phyloP scores from a whole-genome alignment of 2,329 filamentous ascomycete species.

The Claviceps pusilla region DNA sequence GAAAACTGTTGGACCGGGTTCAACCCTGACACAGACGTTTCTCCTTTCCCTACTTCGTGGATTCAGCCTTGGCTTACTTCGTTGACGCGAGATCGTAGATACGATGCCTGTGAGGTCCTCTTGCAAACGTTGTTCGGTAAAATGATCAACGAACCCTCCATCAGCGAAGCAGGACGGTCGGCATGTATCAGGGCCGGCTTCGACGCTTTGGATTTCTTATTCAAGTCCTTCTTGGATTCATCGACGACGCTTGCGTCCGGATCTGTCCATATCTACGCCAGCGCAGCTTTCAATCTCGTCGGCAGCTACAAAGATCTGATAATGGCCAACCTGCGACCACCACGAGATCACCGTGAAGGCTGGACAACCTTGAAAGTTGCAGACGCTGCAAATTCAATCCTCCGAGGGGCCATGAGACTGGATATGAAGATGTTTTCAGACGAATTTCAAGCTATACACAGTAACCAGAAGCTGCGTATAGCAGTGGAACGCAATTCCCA shows the following conservation, averaged over 20 bases:
- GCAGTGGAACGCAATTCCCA: slow-evolving; percentile 53
- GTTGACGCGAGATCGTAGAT: slow-evolving; percentile 58
- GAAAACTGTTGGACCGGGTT: slow-evolving; percentile 24
- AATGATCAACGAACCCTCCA: slow-evolving; percentile 37
- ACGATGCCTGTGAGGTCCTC: slow-evolving; percentile 67
- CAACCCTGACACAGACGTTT: slow-evolving; percentile 31
- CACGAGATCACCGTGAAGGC: slow-evolving; percentile 15
- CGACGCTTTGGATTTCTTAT: slow-evolving; percentile 40
- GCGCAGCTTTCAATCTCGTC: slow-evolving; percentile 50
- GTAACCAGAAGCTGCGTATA: slow-evolving; percentile 46
- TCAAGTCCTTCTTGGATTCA: slow-evolving; percentile 39
- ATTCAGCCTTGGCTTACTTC: slow-evolving; percentile 64
- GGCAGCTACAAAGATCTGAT: slow-evolving; percentile 49
- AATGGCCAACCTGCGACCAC: slow-evolving; percentile 20
- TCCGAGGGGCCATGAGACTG: slow-evolving; percentile 40
- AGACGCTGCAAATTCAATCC: slow-evolving; percentile 27
- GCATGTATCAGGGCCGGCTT: slow-evolving; percentile 51
- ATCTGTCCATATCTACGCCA: slow-evolving; percentile 46
- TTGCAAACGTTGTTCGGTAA: slow-evolving; percentile 58
- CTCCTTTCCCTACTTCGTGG: slow-evolving; percentile 61
- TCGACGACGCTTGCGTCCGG: slow-evolving; percentile 29
- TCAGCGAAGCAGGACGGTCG: slow-evolving; percentile 41
- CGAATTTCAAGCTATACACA: slow-evolving; percentile 42
- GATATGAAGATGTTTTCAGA: slow-evolving; percentile 28
- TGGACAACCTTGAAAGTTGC: slow-evolving; percentile 26